These are phyloP conservation scores for Metschnikowia continentalis DNA, from an alignment of 805 yeast species.

Conservation along the genomic window DNA sequence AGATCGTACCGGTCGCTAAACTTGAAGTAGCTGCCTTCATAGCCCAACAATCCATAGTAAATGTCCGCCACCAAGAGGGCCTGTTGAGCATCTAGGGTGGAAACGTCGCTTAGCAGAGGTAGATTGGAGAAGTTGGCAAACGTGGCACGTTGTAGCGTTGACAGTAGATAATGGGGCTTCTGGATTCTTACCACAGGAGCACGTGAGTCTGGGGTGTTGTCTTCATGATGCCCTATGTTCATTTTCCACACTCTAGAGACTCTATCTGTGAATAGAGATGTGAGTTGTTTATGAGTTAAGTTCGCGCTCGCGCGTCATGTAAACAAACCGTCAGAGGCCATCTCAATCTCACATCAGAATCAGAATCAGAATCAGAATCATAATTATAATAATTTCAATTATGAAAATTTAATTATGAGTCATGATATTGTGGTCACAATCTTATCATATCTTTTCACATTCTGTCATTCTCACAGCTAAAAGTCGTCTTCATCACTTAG, in stretches of 20 bases:
- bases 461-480: too few relatives aligned
- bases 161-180: slow-evolving; percentile 7
- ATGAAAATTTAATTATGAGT: too few relatives aligned
- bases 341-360: not conserved
- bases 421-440: not conserved
- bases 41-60: slow-evolving; percentile 60
- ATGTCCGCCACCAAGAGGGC: slow-evolving; percentile 69
- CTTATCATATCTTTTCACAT: slow-evolving; percentile 3
- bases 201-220: not conserved
- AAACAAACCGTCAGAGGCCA: not conserved
- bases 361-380: too few relatives aligned
- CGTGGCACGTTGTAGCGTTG: not conserved
- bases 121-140: slow-evolving; percentile 4
- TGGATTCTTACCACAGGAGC: slow-evolving; percentile 5
- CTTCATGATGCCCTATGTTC: slow-evolving; percentile 2
- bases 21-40: slow-evolving; percentile 74
- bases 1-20: slow-evolving; percentile 62
- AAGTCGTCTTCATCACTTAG: slow-evolving; percentile 12
- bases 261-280: slow-evolving; percentile 3
- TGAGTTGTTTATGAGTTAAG: slow-evolving; percentile 1
- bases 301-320: slow-evolving; percentile 6
- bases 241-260: not conserved
- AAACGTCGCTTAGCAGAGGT: slow-evolving; percentile 24
- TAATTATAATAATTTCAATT: too few relatives aligned
- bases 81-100: slow-evolving; percentile 61